Base-by-base conservation (phyloP, 1,139 yeast genomes). In the Yamadazyma dushanensis region DNA sequence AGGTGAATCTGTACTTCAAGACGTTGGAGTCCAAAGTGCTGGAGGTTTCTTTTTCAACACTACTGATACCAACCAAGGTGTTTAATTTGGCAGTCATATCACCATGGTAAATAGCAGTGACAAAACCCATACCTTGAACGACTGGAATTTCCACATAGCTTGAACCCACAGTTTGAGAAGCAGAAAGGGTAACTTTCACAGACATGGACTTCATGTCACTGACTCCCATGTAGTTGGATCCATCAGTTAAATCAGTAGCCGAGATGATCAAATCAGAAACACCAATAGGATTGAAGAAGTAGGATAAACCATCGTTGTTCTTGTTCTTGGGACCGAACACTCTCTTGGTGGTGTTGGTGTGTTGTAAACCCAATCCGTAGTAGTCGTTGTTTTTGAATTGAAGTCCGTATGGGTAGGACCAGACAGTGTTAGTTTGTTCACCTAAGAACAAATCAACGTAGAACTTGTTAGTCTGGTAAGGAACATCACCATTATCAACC, bases 351-450 rank as follows among this genome's bases (percentile, higher is more conserved):
- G 67, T 66, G n/a, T 70, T 62, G 3, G 81, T 74, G 49, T 86
- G 89, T 30, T 85, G 77, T 8, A 86, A 69, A 3, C 83, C 95
- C 34, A 88, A 62, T 4, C 90, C 92, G 51, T 66, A 70, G 47
- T 62, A 61, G 32, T 50, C 60, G 24, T 50, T 42, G 7, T 65
- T 66, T 19, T 51, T 51, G 70, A 74, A 80, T 81, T 87, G 86
- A 29, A 88, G 59, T 2, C 88, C 80, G 53, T 86, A 88, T 2
- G 97, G 97, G 50, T 83, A 89, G 1, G 95, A 77, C 82, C 86
- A 87, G 4, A 82, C 75, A 49, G 68, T 83, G 36, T 76, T 61
- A 8, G 75, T 73, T 53, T 85, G 92, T 27, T 64, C 62, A 1
- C 72, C 92, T 16, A 89, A 72, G 41, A 87, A 62, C 54, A 88